Evolutionary conservation across 306 rosid genomes (phyloP), one percentile per base, ranked within the genome.

Genomic region (Casuarina equisetifolia): DNA sequence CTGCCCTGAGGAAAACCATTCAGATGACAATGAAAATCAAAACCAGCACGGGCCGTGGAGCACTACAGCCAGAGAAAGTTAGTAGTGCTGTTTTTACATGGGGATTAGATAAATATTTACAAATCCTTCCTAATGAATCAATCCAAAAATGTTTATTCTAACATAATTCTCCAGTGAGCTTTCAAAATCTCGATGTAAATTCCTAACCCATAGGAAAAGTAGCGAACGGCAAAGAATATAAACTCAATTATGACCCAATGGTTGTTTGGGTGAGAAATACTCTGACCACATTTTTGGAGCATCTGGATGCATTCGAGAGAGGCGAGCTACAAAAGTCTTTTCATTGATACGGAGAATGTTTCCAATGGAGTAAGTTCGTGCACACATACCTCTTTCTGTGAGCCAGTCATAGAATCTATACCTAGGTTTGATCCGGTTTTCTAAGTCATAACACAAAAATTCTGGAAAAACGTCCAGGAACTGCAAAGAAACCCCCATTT

Each of bases 231-330:
- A 46, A 6, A 81, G 70, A 77, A 72, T 69, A 73, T 74, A 76
- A 59, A 73, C 44, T 76, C 71, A 12, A 50, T 77, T 49, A 74
- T 75, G 66, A 40, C 20, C 17, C 42, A 62, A 50, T 57, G 79
- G 58, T 51, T 51, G 76, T 52, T 67, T 81, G 42, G 13, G 63
- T 75, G 80, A 86, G 84, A 83, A 87, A 77, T 87, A 76, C 83
- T 93, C 97, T 17, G 90, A 83, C 94, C 95, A 93, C 67, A 84
- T 90, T 85, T 93, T 93, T 17, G 85, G 91, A 79, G 90, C 92
- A 48, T 92, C 96, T 3, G 96, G 93, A 74, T 93, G 97, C 52
- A 93, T 82, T 72, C 64, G 79, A 45, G 36, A 75, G 64, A 55
- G 77, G 16, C 91, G 92, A 39, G 78, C 48, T 50, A 93, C 76